These are phyloP conservation scores for Solanum infundibuliforme DNA, from an alignment of 257 asterid genomes.

Conservation along the genomic window DNA sequence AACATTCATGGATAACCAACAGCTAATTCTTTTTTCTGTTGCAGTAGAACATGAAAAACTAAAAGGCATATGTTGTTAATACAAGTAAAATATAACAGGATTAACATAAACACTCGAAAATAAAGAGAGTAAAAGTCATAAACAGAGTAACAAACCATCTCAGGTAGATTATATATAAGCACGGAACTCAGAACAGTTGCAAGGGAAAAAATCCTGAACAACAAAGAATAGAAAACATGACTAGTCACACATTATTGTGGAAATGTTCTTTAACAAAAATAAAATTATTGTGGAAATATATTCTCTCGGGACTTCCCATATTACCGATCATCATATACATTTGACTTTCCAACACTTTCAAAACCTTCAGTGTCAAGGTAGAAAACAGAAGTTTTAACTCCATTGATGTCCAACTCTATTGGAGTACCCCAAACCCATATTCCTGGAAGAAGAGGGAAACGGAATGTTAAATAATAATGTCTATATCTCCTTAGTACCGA, in stretches of 20 bases:
- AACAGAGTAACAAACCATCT: constrained; percentile 62
- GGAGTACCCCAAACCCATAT: constrained; percentile 99
- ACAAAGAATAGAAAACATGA: background rate
- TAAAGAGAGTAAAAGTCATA: constrained; percentile 3
- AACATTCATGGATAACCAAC: background rate
- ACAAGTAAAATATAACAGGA: background rate
- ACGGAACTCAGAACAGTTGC: constrained; percentile 97
- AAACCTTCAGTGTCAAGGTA: constrained; percentile 98
- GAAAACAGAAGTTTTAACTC: constrained; percentile 83
- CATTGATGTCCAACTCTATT: constrained; percentile 56
- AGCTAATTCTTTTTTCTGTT: background rate
- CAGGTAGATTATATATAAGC: constrained; percentile 91
- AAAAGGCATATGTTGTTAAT: background rate
- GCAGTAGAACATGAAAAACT: background rate
- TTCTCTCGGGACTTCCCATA: background rate
- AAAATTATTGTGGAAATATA: background rate
- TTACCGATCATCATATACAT: constrained; percentile 94
- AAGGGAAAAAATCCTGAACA: constrained; percentile 77
- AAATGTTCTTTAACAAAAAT: background rate
- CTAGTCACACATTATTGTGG: background rate
- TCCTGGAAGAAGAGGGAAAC: constrained; percentile 26
- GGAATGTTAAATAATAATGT: background rate
- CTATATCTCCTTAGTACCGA: background rate
- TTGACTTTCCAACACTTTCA: constrained; percentile 98
- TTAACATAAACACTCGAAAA: background rate